Base-by-base conservation (phyloP, 1,139 yeast species). In the Nakaseomyces nivariensis region DNA sequence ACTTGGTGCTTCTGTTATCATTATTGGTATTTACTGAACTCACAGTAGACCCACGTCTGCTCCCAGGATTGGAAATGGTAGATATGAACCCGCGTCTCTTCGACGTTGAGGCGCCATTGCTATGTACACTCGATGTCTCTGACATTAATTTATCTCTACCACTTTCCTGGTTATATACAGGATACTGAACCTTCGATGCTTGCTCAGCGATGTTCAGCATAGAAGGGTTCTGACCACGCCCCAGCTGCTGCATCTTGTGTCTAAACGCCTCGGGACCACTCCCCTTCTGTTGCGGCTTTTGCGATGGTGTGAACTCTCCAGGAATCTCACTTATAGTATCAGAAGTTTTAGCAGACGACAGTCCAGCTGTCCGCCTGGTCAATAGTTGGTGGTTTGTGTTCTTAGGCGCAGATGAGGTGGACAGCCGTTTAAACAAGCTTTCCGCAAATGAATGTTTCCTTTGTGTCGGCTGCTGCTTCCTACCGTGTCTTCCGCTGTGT, bases 391-490 rank as follows among this genome's bases (percentile, higher is more conserved):
- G 44, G n/a, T 29, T 41, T 1, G 22, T n/a, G 2, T 8, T 11
- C 36, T 41, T 41, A 6, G 44, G 33, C 4, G 31, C 11, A 5
- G 44, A 38, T 4, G 44, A 37, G 24, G 54, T 53, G 13, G 62
- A 56, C 17, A 60, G 45, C 47, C 58, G 54, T 48, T 59, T 61
- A 25, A 61, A 55, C 3, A 60, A 43, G 34, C 50, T 52, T 13
- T 56, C 60, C 1, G 65, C 63, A 48, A 61, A 57, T 1, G 65
- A 61, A 26, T 55, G 51, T 49, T 61, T 61, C 34, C 63, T 54
- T 11, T 29, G 27, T 13, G 48, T 33, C 7, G 37, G 36, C 10
- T 13, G 26, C 43, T 45, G 47, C 29, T 37, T 26, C 32, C 41
- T 29, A 32, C 17, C 56, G 5, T 41, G 44, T 27, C 13, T 13